Percentiles rank a stretch among this genome's conserved stretches.
Evolutionary conservation across 169 alveolate species (phyloP).

Genomic region (Eimeria tenella): DNA sequence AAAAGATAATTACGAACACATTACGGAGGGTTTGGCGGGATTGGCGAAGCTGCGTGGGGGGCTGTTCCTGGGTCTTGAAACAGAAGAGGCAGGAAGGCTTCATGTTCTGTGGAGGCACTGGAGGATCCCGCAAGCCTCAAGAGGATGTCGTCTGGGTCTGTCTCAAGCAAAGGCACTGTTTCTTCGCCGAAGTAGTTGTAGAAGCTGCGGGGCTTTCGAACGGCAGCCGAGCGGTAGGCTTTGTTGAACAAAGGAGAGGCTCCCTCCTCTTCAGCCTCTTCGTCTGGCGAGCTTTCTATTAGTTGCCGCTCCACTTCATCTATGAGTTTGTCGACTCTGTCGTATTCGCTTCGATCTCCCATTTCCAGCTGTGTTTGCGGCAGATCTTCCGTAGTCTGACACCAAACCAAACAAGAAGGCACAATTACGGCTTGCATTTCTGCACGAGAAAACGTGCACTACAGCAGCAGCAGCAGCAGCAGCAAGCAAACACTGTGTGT

Average conservation of each 20-base stretch:
- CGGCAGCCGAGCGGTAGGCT: slow-evolving; percentile 21
- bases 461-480: too few species aligned
- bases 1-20: too few species aligned
- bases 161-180: neutral
- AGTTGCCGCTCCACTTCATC: slow-evolving; percentile 41
- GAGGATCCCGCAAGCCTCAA: neutral
- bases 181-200: slow-evolving; percentile 47
- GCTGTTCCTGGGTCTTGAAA: neutral
- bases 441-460: too few species aligned
- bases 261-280: neutral
- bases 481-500: too few species aligned
- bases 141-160: neutral
- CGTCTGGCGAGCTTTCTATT: slow-evolving; percentile 16
- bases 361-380: slow-evolving; percentile 32
- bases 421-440: too few species aligned
- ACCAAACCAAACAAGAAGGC: too few species aligned
- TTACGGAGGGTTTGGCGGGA: neutral
- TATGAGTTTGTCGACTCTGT: slow-evolving; percentile 6
- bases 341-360: neutral
- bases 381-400: slow-evolving; percentile 10
- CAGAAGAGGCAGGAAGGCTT: slow-evolving; percentile 23
- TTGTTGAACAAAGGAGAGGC: neutral
- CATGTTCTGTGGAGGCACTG: slow-evolving; percentile 3
- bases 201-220: slow-evolving; percentile 43
- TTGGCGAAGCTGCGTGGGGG: neutral